Base-by-base conservation (phyloP, 164 flowering plant genomes). In the Vitis rotundifolia region DNA sequence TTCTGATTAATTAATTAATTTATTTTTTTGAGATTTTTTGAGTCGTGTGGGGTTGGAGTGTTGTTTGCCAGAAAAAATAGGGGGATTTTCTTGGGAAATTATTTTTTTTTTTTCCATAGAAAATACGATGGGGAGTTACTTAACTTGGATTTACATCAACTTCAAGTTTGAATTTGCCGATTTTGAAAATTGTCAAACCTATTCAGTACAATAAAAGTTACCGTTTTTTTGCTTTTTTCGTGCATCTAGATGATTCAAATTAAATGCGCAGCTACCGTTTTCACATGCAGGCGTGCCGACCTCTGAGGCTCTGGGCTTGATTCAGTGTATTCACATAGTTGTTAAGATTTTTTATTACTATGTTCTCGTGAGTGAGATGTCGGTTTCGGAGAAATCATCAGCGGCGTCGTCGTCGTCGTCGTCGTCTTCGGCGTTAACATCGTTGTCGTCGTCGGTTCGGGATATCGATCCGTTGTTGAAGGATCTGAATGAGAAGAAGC, bases 401-500 rank as follows among this genome's bases (percentile, higher is more conserved):
- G 44, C 69, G 11, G 8, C 54, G 9, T 63, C 75, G 15, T 3
- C 72, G 12, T 26, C 67, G 0, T 15, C 59, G 11, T 9, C 61
- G 55, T 1, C 69, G 12, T 28, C 68, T 22, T 22, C 22, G 22
- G 22, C 66, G 5, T 50, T 67, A 31, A 59, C 71, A 11, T 22
- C 70, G 8, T 11, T 15, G 15, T 22, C 70, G 10, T 11, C 29
- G 11, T 15, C 69, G 28, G 51, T 37, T 11, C 18, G 67, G 50
- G 77, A 75, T 10, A 63, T 84, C 55, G 99, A 94, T 82, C 98
- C 98, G 22, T 67, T 94, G 65, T 72, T 94, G 79, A 89, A 84
- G 77, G 97, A 94, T 87, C 86, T 94, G 79, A 82, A 81, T 61
- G 97, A 94, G 75, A 91, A 81, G 80, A 94, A 89, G 74, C 97